Percentiles rank a stretch among this genome's conserved stretches.
phyloP scores from a whole-genome alignment of 2,329 filamentous ascomycete genomes.

The Fusarium longipes region DNA sequence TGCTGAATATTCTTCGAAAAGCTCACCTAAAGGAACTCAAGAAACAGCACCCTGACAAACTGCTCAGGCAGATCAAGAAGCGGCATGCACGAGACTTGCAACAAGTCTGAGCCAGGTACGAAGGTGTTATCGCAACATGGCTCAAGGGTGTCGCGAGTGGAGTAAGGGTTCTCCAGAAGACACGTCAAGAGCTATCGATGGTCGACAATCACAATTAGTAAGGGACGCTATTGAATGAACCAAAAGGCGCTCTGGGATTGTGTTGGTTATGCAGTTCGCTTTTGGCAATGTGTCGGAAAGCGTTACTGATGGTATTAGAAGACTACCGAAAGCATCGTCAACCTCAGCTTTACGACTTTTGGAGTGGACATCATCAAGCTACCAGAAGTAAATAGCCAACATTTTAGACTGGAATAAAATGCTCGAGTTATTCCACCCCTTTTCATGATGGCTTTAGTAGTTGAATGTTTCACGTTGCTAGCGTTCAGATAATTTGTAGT shows the following conservation, averaged over 20 bases:
- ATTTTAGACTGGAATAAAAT: background rate
- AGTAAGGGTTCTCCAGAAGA: background rate
- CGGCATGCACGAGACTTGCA: background rate
- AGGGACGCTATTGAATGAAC: background rate
- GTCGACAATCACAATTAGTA: background rate
- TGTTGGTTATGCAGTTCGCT: too few relatives aligned
- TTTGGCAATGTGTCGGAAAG: background rate
- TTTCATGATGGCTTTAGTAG: background rate
- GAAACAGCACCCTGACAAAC: background rate
- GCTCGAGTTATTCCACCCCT: background rate
- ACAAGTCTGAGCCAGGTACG: background rate
- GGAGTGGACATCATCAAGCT: too few relatives aligned
- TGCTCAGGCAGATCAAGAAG: background rate
- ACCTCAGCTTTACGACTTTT: background rate
- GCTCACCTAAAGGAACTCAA: background rate
- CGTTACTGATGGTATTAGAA: background rate
- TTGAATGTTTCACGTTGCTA: background rate
- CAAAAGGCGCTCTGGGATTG: background rate
- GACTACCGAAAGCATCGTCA: background rate
- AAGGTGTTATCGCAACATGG: background rate
- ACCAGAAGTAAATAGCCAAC: background rate
- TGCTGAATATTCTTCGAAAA: background rate
- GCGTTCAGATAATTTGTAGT: background rate
- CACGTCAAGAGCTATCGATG: background rate
- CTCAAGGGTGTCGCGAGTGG: background rate